Evolutionary conservation across 768 basidiomycete species (phyloP).

Genomic region (Dacryopinax spathularia): DNA sequence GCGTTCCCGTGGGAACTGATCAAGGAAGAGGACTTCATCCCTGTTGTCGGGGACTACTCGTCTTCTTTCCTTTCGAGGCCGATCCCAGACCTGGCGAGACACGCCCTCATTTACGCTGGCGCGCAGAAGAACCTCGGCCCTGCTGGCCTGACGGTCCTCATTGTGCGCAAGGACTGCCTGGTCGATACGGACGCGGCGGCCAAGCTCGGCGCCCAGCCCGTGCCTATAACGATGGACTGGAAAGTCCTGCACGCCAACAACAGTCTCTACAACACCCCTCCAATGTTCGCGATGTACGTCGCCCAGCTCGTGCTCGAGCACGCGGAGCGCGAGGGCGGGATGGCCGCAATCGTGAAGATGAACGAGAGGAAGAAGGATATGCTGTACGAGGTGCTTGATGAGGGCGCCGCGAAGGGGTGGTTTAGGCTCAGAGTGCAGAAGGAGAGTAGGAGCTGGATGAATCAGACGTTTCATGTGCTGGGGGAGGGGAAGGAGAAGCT

Average conservation of each 20-base stretch:
- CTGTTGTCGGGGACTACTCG: slow-evolving; percentile 88
- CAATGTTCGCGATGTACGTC: slow-evolving; percentile 83
- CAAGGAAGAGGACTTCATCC: slow-evolving; percentile 36
- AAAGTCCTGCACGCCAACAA: slow-evolving; percentile 60
- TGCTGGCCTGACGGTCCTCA: slow-evolving; percentile 80
- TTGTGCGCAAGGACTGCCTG: slow-evolving; percentile 88
- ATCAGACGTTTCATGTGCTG: slow-evolving; percentile 68
- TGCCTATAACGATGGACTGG: slow-evolving; percentile 72
- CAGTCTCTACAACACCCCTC: slow-evolving; percentile 86
- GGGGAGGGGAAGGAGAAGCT: slow-evolving; percentile 53
- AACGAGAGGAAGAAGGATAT: slow-evolving; percentile 63
- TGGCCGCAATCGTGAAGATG: slow-evolving; percentile 46
- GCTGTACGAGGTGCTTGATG: slow-evolving; percentile 57
- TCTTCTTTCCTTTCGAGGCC: slow-evolving; percentile 94
- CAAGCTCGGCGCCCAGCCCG: slow-evolving; percentile 52
- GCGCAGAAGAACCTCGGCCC: slow-evolving; percentile 98
- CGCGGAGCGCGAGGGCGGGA: slow-evolving; percentile 49
- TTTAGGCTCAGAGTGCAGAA: slow-evolving; percentile 56
- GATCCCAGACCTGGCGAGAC: slow-evolving; percentile 73
- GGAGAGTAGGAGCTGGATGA: slow-evolving; percentile 87
- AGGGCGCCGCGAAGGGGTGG: slow-evolving; percentile 56
- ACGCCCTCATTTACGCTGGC: slow-evolving; percentile 90
- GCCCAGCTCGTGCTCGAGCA: slow-evolving; percentile 67
- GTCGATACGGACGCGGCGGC: slow-evolving; percentile 76
- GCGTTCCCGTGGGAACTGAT: slow-evolving; percentile 76